Evolutionary conservation across 2,329 filamentous ascomycete genomes (phyloP), one percentile per base, ranked within the genome.

Genomic region (Trichophyton rubrum): DNA sequence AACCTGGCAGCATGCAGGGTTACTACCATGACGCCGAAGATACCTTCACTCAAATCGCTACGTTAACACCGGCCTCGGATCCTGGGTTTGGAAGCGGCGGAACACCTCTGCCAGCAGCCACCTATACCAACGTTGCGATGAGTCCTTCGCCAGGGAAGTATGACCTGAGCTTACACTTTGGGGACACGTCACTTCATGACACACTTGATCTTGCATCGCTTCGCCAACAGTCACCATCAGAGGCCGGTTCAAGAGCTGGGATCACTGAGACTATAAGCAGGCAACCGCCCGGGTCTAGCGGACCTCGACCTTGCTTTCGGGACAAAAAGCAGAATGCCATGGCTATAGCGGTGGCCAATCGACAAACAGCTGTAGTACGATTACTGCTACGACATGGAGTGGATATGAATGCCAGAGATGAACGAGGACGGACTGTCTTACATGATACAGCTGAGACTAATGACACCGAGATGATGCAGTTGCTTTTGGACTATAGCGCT

Each of bases 361-460:
- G 40, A 15, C 40, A 43, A 17, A 4, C 22, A 30, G 24, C 35
- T 15, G 47, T 61, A 33, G n/a, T 49, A 17, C 20, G 41, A 20
- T 38, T 30, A 17, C 56, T 61, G 30, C 22, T 59, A 53, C 24
- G 45, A 6, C 57, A 53, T 30, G 56, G 56, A 2, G 47, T 61
- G 17, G 17, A 49, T 20, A 35, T 53, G 17, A 59, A 61, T 38
- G 38, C 59, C 8, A 30, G n/a, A 9, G 60, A 61, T 40, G 15
- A 38, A 15, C 35, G 15, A 11, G 60, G 60, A 38, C 45, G 47
- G 27, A 61, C 60, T n/a, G 35, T 56, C 2, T 49, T 61, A 47
- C 58, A 56, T 43, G 35, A 61, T 27, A 13, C 41, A 17, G 38
- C 59, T 3, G 59, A 59, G 38, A 17, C 30, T 17, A 43, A 43